Evolutionary conservation across 495 filamentous ascomycete species (phyloP), one percentile per base, ranked within the genome.

Genomic region (Penicillium simplicissimum): DNA sequence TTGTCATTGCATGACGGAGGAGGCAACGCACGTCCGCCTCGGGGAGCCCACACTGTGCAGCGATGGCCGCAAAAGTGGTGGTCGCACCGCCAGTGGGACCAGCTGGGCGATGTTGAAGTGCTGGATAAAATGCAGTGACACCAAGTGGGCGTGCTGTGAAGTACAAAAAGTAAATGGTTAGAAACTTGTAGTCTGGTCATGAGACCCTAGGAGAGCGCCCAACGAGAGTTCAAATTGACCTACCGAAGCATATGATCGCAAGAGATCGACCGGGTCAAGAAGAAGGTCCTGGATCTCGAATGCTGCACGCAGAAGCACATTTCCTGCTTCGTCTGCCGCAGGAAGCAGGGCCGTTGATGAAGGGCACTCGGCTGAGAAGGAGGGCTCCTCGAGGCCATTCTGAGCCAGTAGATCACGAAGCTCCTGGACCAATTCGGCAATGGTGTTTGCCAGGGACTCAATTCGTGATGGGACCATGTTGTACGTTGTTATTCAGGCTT

Each of bases 181-280:
- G 36, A 37, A 13, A 13, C 10, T 37, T 13, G 36, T 2, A 14
- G 14, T 14, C 36, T 1, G 36, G 36, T 10, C 10, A 37, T 37
- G 11, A 13, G 36, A 10, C 10, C 36, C 7, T 13, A 13, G 14
- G 36, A 37, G 36, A 13, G 10, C 2, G 3, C 3, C 10, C 1
- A 37, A 37, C 2, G 10, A 37, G 36, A 25, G 23, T 25, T 13
- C 14, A 37, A 52, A 21, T 55, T 19, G 52, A 38, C 52, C 25
- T 55, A 55, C 52, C 25, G 52, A 11, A 19, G 52, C 52, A 55
- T 55, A 55, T 55, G 52, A 55, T 36, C 52, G 52, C 31, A 55
- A 19, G 19, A 55, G 52, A 55, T 55, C 52, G 21, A 34, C 52
- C 38, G 55, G 55, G 11, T 58, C 43, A 19, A 47, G 55, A 19